These are phyloP conservation scores for Epichloe aotearoae DNA, from an alignment of 2,329 filamentous ascomycete genomes.

Conservation along the genomic window DNA sequence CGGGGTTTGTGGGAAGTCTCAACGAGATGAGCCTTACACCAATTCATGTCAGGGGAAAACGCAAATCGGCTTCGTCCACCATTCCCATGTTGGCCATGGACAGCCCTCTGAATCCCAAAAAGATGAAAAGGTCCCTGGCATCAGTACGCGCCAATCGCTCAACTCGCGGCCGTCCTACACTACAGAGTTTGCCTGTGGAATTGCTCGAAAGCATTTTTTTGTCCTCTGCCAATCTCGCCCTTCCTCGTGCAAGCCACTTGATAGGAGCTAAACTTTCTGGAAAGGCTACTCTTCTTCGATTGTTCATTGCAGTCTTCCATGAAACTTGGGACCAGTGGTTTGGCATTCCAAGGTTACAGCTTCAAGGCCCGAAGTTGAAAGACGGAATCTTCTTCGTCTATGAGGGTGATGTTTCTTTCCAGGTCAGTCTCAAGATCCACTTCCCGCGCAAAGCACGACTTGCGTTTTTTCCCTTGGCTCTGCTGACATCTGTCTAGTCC, in stretches of 20 bases:
- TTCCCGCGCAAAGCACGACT: background rate
- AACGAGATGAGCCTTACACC: constrained; percentile 33
- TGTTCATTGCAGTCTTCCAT: constrained; percentile 23
- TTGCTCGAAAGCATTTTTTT: constrained; percentile 40
- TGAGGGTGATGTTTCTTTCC: constrained; percentile 28
- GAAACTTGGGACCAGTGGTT: constrained; percentile 27
- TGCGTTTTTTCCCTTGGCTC: background rate
- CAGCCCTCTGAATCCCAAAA: constrained; percentile 7
- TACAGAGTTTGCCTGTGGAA: constrained; percentile 34
- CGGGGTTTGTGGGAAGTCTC: too few species aligned
- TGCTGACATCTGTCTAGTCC: constrained; percentile 19
- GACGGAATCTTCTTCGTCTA: constrained; percentile 4
- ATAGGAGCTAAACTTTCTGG: constrained; percentile 34
- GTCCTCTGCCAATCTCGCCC: constrained; percentile 33
- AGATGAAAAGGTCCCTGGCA: constrained; percentile 16
- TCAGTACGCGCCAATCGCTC: constrained; percentile 17
- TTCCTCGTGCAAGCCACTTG: constrained; percentile 30
- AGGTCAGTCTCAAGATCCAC: constrained; percentile 23
- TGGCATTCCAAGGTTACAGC: constrained; percentile 13
- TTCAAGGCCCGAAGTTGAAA: constrained; percentile 7
- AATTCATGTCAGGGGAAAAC: constrained; percentile 36
- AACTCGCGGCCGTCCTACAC: constrained; percentile 12
- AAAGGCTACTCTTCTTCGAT: constrained; percentile 22
- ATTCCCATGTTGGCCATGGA: constrained; percentile 5
- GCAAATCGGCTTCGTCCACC: constrained; percentile 13